Base-by-base conservation (phyloP, 2,329 filamentous ascomycete species). In the Onygenales sp. region DNA sequence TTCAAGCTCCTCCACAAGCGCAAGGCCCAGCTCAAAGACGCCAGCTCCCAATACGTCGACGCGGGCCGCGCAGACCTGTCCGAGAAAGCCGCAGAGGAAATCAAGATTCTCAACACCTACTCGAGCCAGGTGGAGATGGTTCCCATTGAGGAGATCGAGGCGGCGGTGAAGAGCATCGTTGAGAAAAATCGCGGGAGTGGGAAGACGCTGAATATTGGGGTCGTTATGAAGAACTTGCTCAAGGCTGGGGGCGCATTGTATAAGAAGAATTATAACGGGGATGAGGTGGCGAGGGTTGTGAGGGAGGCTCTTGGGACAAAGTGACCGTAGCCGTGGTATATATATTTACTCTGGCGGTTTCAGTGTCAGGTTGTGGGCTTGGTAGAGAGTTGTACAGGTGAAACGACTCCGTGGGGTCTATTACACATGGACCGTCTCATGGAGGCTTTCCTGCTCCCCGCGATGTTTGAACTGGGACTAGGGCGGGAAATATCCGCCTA, bases 1-100 rank as follows among this genome's bases (percentile, higher is more conserved):
- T 61, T 78, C 7, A 65, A 69, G 1, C 59, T 77, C 36, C 70
- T 78, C 36, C 68, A 67, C n/a, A 77, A 75, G 60, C 72, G 71
- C 38, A 61, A 65, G 2, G 58, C 66, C 9, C 67, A 64, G 7
- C 61, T 66, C 7, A 68, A 70, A 51, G 66, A 69, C 11, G 72
- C 74, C 4, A 66, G 64, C 2, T 60, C 71, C 13, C 69, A 76
- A 56, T 76, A 74, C 38, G 57, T 63, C 6, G 63, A 61, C 1
- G 73, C 70, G 7, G 64, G 69, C 2, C 66, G 75, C 32, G 57
- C 67, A 4, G 75, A 78, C 50, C 62, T 78, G 21, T 70, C 68
- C 54, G 70, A 72, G 41, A 72, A 72, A 51, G 72, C 76, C 54
- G 69, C 74, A 41, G 64, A 65, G 41, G 72, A 76, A 53, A 62